These are phyloP conservation scores for Plasmodium vinckei DNA, from an alignment of 169 alveolate species.

Conservation along the genomic window DNA sequence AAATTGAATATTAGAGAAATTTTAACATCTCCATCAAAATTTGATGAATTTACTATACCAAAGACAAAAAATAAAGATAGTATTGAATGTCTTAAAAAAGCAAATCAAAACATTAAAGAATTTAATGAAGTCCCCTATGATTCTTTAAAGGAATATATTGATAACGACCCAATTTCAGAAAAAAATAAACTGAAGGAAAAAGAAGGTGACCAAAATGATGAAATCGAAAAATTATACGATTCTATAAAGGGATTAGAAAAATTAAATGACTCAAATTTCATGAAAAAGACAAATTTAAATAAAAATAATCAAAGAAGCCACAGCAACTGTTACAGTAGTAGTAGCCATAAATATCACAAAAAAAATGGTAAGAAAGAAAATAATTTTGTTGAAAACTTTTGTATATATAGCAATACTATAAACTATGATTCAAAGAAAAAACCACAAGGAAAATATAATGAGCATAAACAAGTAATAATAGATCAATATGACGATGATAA, in stretches of 20 bases:
- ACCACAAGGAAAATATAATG: not conserved
- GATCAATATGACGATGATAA: conserved; percentile 21
- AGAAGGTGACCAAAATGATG: not conserved
- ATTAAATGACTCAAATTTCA: not conserved
- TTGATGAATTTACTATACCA: not conserved
- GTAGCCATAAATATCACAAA: not conserved
- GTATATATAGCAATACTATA: conserved; percentile 26
- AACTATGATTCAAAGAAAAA: conserved; percentile 1
- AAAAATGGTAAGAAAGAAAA: not conserved
- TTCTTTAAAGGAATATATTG: conserved; percentile 26
- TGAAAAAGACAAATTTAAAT: not conserved
- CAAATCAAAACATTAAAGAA: not conserved
- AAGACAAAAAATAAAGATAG: conserved; percentile 24
- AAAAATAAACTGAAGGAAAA: conserved; percentile 7
- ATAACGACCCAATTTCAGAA: conserved; percentile 17
- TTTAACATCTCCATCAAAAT: too few relatives aligned
- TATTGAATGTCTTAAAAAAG: conserved; percentile 25
- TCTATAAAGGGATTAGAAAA: not conserved
- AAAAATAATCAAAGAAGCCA: not conserved
- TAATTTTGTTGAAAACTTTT: conserved; percentile 18
- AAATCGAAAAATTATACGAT: not conserved
- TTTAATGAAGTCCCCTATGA: conserved; percentile 10
- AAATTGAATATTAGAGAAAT: too few relatives aligned
- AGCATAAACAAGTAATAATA: not conserved
- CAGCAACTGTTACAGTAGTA: not conserved